Evolutionary conservation across 257 asterid species (phyloP), one percentile per base, ranked within the genome.

Genomic region (Lantana camara): DNA sequence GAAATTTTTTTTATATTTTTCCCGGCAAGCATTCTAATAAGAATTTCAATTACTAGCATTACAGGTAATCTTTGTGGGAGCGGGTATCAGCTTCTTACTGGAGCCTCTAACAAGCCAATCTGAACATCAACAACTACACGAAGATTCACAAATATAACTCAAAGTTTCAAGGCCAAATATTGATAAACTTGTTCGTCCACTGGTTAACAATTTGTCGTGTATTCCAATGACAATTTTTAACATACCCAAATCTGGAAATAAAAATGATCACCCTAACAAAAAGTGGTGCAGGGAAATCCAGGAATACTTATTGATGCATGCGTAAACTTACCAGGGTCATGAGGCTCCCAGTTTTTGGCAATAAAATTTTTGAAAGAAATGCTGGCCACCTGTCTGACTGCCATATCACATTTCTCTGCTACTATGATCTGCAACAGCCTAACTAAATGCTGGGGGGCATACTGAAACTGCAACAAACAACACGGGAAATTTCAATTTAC

Each of bases 321-420:
- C 30, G 9, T 1, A 15, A 48, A 22, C 42, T 63, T 70, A 88
- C 99, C 95, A 24, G 86, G 82, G 29, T 90, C 96, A 46, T 78
- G 91, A n/a, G 96, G 91, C 22, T 58, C 88, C 99, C 98, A 94
- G 63, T 94, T 81, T 71, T 82, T 94, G 21, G 79, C 90, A 64
- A 86, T 82, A 57, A 90, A 90, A 74, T 94, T 94, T 86, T 94
- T 94, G 69, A 94, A 94, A 53, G 94, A 84, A 66, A 94, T 94
- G 73, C 99, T 94, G 16, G 98, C 98, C 65, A 84, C 98, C 80
- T 94, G 99, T 61, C 99, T 80, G 27, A 94, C 96, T 10, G 96
- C 93, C 76, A 83, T 71, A 71, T 90, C 98, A 16, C 91, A 78
- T 32, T 73, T 84, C 67, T 74, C 95, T 60, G 88, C 98, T 0